Conservation (phyloP, 371 early-diverging fungal species). For the Mortierella sp. region DNA sequence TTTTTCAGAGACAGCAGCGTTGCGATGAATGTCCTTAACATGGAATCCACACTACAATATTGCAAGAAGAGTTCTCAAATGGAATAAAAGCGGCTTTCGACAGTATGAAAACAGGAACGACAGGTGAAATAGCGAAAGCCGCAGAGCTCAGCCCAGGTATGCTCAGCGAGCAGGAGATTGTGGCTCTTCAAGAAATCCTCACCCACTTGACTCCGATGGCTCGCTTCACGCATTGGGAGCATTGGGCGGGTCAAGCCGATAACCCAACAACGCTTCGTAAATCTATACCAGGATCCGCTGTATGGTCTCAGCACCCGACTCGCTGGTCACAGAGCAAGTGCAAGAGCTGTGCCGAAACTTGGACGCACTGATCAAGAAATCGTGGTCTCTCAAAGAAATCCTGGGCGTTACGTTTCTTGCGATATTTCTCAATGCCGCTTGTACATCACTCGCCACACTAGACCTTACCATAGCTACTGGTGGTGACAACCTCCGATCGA, state of each 20-base stretch:
- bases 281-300: conserved; percentile 9
- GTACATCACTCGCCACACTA: not conserved
- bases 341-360: not conserved
- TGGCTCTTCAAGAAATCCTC: conserved; percentile 16
- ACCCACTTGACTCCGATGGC: conserved; percentile 10
- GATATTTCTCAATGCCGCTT: conserved; percentile 18
- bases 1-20: conserved; percentile 21
- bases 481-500: not conserved
- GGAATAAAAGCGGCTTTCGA: conserved; percentile 3
- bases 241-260: conserved; percentile 12
- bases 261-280: conserved; percentile 15
- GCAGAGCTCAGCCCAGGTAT: not conserved
- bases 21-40: conserved; percentile 17
- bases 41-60: conserved; percentile 22
- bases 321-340: not conserved
- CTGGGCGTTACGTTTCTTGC: conserved; percentile 12
- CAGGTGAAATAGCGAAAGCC: conserved; percentile 4
- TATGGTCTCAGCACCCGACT: not conserved
- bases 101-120: conserved; percentile 11
- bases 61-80: conserved; percentile 7
- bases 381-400: conserved; percentile 16
- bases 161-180: conserved; percentile 13
- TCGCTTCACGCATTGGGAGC: conserved; percentile 25
- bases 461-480: not conserved
- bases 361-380: conserved; percentile 2